Percentiles rank a stretch among this genome's conserved stretches.
Conservation (phyloP, 768 basidiomycete species). For the Amanita rubescens region DNA sequence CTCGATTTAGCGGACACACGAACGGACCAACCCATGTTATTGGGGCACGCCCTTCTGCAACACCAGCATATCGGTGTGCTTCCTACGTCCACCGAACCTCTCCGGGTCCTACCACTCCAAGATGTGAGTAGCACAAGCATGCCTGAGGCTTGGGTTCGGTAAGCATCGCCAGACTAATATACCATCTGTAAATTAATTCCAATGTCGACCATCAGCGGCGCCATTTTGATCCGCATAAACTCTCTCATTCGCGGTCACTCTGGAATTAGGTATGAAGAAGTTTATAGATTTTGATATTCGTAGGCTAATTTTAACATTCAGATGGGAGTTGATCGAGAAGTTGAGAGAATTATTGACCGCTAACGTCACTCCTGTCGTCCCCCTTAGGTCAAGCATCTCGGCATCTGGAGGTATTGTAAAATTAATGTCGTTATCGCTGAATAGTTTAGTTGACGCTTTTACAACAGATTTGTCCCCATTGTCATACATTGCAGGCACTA, state of each 20-base stretch:
- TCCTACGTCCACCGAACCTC: slow-evolving; percentile 41
- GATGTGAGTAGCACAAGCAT: slow-evolving; percentile 64
- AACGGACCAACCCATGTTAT: slow-evolving; percentile 52
- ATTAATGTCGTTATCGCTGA: neutral
- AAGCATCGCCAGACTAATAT: slow-evolving; percentile 14
- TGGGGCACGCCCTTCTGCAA: slow-evolving; percentile 63
- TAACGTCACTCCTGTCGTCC: slow-evolving; percentile 70
- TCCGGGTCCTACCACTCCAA: slow-evolving; percentile 50
- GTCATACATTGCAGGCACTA: slow-evolving; percentile 60
- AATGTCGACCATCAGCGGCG: slow-evolving; percentile 47
- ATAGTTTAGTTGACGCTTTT: slow-evolving; percentile 1
- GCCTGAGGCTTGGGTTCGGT: slow-evolving; percentile 85
- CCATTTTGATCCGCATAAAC: slow-evolving; percentile 75
- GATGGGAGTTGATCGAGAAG: slow-evolving; percentile 68
- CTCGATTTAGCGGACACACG: slow-evolving; percentile 58
- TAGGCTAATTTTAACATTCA: slow-evolving; percentile 9
- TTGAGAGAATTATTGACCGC: slow-evolving; percentile 55
- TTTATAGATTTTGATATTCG: neutral
- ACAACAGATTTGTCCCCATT: slow-evolving; percentile 40
- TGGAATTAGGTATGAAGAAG: slow-evolving; percentile 44
- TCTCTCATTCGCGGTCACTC: slow-evolving; percentile 78
- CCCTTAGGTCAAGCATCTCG: slow-evolving; percentile 70
- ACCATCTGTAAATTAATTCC: slow-evolving; percentile 29
- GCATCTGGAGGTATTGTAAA: slow-evolving; percentile 57
- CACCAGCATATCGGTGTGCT: slow-evolving; percentile 69